phyloP scores from a whole-genome alignment of 768 basidiomycete genomes.

The Suillus ampliporus region DNA sequence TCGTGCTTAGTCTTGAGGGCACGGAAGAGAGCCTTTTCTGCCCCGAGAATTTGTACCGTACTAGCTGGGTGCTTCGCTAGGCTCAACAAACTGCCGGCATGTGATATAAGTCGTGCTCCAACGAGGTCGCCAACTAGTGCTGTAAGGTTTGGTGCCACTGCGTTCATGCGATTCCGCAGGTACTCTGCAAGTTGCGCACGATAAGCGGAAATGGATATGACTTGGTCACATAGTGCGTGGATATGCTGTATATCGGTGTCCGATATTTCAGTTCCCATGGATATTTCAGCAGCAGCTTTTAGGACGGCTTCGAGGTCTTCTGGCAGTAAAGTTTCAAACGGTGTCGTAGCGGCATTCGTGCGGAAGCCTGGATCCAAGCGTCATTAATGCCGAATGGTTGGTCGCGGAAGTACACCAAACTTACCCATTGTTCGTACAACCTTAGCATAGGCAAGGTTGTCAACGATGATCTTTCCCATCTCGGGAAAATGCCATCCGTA shows the following conservation, averaged over 20 bases:
- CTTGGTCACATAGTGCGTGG: slow-evolving; percentile 95
- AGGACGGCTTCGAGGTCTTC: slow-evolving; percentile 96
- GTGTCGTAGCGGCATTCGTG: slow-evolving; percentile 86
- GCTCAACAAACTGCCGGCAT: slow-evolving; percentile 73
- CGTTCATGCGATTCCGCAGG: slow-evolving; percentile 96
- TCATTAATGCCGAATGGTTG: not conserved
- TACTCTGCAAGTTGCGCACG: slow-evolving; percentile 96
- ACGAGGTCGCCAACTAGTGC: slow-evolving; percentile 81
- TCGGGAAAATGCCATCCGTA: slow-evolving; percentile 99
- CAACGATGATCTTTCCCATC: slow-evolving; percentile 97
- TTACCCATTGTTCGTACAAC: slow-evolving; percentile 89
- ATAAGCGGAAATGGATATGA: slow-evolving; percentile 95
- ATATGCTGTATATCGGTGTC: slow-evolving; percentile 98
- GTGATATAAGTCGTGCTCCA: slow-evolving; percentile 75
- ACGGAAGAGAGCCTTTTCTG: slow-evolving; percentile 79
- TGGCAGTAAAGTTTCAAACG: slow-evolving; percentile 89
- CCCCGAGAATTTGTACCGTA: slow-evolving; percentile 78
- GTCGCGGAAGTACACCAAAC: slow-evolving; percentile 21
- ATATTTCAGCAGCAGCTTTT: slow-evolving; percentile 95
- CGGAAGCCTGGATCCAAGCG: slow-evolving; percentile 72
- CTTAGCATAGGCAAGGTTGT: slow-evolving; percentile 97
- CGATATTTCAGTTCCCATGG: slow-evolving; percentile 99
- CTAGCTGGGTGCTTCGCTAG: slow-evolving; percentile 81
- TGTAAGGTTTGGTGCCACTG: slow-evolving; percentile 96
- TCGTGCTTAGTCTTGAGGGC: slow-evolving; percentile 87